These are phyloP conservation scores for Sporisorium exsertum DNA, from an alignment of 1,284 basidiomycete species.

Conservation along the genomic window DNA sequence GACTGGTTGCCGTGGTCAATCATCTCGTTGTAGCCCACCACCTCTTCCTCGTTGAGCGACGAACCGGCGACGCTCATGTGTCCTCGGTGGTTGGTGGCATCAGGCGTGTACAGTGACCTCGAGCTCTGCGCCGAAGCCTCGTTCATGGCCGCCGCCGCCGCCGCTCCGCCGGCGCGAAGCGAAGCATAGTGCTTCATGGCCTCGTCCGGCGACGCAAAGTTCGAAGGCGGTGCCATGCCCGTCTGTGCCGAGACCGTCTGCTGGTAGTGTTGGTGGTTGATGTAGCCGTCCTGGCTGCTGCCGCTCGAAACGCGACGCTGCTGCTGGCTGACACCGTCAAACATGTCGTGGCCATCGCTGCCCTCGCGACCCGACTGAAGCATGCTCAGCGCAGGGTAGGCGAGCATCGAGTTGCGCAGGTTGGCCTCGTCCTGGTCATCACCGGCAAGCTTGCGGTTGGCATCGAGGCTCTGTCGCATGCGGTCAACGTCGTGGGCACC, in stretches of 20 bases:
- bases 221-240: slow-evolving; percentile 61
- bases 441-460: too few relatives aligned
- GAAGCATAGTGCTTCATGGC: slow-evolving; percentile 64
- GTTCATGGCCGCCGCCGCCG: slow-evolving; percentile 12
- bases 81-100: slow-evolving; percentile 36
- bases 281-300: slow-evolving; percentile 41
- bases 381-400: slow-evolving; percentile 59
- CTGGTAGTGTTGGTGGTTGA: slow-evolving; percentile 51
- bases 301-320: slow-evolving; percentile 10
- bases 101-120: slow-evolving; percentile 61
- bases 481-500: slow-evolving; percentile 46
- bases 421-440: too few relatives aligned
- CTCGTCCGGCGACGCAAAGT: slow-evolving; percentile 60
- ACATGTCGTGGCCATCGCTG: slow-evolving; percentile 54
- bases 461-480: slow-evolving; percentile 54
- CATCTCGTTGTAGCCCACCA: slow-evolving; percentile 66
- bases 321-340: slow-evolving; percentile 22
- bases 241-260: slow-evolving; percentile 41
- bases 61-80: slow-evolving; percentile 54
- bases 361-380: slow-evolving; percentile 47
- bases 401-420: slow-evolving; percentile 58
- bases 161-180: slow-evolving; percentile 37
- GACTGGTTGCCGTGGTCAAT: slow-evolving; percentile 57
- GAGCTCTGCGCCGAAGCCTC: slow-evolving; percentile 18
- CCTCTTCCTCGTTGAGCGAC: slow-evolving; percentile 65